phyloP scores from a whole-genome alignment of 306 rosid species.

The Quercus ilex region DNA sequence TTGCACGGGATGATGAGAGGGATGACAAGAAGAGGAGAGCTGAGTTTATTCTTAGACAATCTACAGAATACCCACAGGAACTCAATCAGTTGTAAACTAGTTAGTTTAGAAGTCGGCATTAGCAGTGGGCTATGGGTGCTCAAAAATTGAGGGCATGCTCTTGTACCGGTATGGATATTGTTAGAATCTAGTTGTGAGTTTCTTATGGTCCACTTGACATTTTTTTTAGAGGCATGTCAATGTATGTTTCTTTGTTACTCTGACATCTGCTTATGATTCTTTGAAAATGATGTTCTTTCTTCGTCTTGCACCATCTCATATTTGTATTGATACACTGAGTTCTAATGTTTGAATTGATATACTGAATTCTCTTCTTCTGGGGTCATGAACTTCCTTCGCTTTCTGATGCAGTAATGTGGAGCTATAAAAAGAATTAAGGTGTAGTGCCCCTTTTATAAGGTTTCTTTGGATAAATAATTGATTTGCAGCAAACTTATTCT shows the following conservation, averaged over 20 bases:
- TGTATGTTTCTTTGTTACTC: slow-evolving; percentile 28
- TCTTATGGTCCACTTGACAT: slow-evolving; percentile 37
- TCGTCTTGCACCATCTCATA: slow-evolving; percentile 2
- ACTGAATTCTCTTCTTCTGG: slow-evolving; percentile 14
- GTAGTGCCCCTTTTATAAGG: not conserved
- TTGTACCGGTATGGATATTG: slow-evolving; percentile 40
- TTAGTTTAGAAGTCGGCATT: slow-evolving; percentile 26
- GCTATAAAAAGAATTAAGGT: not conserved
- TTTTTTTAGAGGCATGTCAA: slow-evolving; percentile 30
- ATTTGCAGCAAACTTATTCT: not conserved
- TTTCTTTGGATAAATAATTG: no score
- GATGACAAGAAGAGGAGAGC: slow-evolving; percentile 95
- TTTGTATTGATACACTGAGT: slow-evolving; percentile 26
- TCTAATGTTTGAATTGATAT: slow-evolving; percentile 21
- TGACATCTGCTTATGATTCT: slow-evolving; percentile 21
- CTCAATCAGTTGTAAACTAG: slow-evolving; percentile 70
- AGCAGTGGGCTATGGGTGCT: slow-evolving; percentile 18
- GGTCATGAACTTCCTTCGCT: not conserved
- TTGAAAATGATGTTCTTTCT: slow-evolving; percentile 13
- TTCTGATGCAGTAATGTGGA: not conserved
- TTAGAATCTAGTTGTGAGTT: slow-evolving; percentile 30
- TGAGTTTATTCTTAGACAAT: slow-evolving; percentile 77
- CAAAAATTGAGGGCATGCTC: slow-evolving; percentile 22
- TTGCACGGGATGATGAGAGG: slow-evolving; percentile 70
- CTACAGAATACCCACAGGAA: slow-evolving; percentile 81